Evolutionary conservation across 2,329 filamentous ascomycete genomes (phyloP).

Genomic region (Colletotrichum sp.): DNA sequence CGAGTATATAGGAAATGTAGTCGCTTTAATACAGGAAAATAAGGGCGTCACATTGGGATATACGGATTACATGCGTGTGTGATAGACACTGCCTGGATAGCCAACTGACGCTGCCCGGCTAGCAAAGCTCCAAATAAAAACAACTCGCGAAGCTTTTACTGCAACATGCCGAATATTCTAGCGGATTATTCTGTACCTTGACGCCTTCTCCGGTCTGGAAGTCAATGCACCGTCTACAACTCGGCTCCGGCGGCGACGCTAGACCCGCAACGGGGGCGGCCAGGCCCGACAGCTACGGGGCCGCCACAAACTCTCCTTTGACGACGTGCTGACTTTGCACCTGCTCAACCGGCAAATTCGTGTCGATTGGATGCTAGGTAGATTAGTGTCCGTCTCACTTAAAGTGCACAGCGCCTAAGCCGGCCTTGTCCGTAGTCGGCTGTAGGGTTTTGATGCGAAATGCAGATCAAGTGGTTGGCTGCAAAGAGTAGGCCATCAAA

Average conservation of each 20-base stretch:
- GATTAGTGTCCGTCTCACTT: not conserved
- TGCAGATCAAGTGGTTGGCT: not conserved
- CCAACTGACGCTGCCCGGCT: too few species aligned
- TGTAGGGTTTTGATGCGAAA: not conserved
- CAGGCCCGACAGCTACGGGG: not conserved
- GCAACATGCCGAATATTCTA: not conserved
- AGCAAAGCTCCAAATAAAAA: too few species aligned
- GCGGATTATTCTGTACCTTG: rapidly evolving
- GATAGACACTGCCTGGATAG: too few species aligned
- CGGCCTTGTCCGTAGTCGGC: not conserved
- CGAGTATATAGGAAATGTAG: too few species aligned
- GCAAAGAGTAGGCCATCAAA: rapidly evolving
- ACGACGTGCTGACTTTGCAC: not conserved
- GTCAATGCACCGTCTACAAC: not conserved
- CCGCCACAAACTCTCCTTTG: not conserved
- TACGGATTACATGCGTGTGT: too few species aligned
- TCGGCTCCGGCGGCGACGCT: not conserved
- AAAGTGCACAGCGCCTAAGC: rapidly evolving
- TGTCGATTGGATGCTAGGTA: not conserved
- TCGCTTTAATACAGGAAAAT: too few species aligned
- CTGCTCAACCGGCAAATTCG: rapidly evolving
- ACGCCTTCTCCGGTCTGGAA: not conserved
- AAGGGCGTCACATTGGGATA: too few species aligned
- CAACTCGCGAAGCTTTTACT: rapidly evolving
- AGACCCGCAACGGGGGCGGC: not conserved